Conservation (phyloP, 2,329 filamentous ascomycete species). For the Ascochyta fabae region DNA sequence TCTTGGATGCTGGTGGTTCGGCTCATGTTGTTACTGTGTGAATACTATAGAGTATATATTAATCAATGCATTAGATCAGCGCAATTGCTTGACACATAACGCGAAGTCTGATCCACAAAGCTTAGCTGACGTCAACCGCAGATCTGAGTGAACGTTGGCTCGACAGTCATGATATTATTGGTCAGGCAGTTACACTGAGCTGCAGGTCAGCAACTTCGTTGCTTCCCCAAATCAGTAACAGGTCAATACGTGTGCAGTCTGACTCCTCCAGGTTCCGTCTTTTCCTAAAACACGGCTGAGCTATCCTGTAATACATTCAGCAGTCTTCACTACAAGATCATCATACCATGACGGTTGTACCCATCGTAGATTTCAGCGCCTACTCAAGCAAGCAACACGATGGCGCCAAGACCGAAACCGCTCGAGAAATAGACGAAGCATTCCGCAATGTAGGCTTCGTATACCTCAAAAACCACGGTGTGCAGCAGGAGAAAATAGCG, state of each 20-base stretch:
- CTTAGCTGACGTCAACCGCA: no score
- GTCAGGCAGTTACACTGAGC: background rate
- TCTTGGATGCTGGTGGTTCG: background rate
- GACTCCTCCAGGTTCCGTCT: background rate
- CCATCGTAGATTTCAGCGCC: slow-evolving; percentile 38
- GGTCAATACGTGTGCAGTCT: background rate
- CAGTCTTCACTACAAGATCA: background rate
- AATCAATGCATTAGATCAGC: background rate
- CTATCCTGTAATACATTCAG: background rate
- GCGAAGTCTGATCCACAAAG: no score
- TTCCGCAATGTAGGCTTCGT: slow-evolving; percentile 52
- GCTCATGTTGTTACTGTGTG: background rate
- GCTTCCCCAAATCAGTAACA: background rate
- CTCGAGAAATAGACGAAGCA: slow-evolving; percentile 47
- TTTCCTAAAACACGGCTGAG: background rate
- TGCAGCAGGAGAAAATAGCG: slow-evolving; percentile 38
- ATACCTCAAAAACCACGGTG: slow-evolving; percentile 50
- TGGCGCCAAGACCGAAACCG: slow-evolving; percentile 31
- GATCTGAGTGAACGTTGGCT: no score
- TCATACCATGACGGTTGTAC: slow-evolving; percentile 25
- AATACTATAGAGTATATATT: background rate
- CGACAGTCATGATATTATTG: background rate
- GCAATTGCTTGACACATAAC: no score
- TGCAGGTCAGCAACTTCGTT: background rate
- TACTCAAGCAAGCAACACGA: slow-evolving; percentile 29